A percentile compares a stretch with the other conserved stretches of the same genome.
Conservation (phyloP, 768 basidiomycete genomes). For the Hygrocybe coccinea region DNA sequence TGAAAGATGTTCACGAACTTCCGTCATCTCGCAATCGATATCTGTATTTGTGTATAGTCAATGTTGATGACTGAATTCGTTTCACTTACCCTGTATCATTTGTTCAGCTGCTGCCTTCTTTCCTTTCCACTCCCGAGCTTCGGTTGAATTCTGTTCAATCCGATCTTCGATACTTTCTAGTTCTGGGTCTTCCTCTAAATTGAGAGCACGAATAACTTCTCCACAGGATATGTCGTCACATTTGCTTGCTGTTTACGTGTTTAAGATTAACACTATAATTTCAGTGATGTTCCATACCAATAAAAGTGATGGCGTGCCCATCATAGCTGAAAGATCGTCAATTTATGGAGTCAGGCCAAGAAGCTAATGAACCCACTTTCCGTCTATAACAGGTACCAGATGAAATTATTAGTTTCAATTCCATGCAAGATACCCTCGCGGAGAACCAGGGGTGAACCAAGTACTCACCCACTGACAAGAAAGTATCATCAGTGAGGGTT, state of each 20-base stretch:
- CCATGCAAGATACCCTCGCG: neutral
- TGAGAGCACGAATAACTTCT: slow-evolving; percentile 49
- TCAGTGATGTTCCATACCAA: slow-evolving; percentile 33
- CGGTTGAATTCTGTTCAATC: slow-evolving; percentile 33
- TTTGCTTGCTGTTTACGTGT: slow-evolving; percentile 45
- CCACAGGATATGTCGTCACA: slow-evolving; percentile 61
- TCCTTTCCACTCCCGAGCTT: slow-evolving; percentile 37
- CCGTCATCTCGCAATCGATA: slow-evolving; percentile 37
- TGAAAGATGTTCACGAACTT: slow-evolving; percentile 29
- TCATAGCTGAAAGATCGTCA: slow-evolving; percentile 42
- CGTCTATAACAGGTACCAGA: slow-evolving; percentile 34
- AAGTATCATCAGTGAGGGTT: slow-evolving; percentile 40
- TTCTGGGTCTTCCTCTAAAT: slow-evolving; percentile 49
- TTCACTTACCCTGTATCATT: slow-evolving; percentile 38
- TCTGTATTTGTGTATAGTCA: slow-evolving; percentile 24
- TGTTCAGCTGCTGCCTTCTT: slow-evolving; percentile 38
- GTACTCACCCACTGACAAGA: neutral
- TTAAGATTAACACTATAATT: neutral
- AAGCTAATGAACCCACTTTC: slow-evolving; percentile 41
- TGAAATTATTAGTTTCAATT: neutral
- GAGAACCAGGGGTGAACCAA: neutral
- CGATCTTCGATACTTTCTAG: slow-evolving; percentile 47
- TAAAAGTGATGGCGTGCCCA: slow-evolving; percentile 55
- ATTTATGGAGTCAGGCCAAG: neutral
- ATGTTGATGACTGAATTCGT: neutral